Conservation (phyloP, 805 yeast genomes). For the Yamadazyma paraphyllophila region DNA sequence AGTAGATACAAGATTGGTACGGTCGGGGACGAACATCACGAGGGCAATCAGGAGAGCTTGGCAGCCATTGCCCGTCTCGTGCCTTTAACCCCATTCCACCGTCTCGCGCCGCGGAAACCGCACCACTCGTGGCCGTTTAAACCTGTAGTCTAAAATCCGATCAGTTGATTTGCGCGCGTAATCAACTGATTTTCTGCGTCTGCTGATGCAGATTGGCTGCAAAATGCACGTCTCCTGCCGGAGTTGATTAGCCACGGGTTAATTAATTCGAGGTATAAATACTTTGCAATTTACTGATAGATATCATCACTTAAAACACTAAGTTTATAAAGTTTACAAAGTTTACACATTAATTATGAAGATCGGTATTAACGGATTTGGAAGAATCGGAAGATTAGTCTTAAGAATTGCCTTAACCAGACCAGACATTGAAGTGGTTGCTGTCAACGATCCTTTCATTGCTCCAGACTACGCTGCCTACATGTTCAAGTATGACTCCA, state of each 20-base stretch:
- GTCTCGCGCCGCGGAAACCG: too few species aligned
- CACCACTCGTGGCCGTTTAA: too few species aligned
- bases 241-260: conserved; percentile 1
- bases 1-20: too few species aligned
- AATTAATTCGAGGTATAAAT: too few species aligned
- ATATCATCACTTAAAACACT: neutral
- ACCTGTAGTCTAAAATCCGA: too few species aligned
- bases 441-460: conserved; percentile 34
- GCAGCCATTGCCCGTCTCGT: too few species aligned
- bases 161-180: neutral
- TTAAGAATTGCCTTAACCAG: conserved; percentile 33
- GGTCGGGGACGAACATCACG: too few species aligned
- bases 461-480: conserved; percentile 35
- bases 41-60: too few species aligned
- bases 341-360: conserved; percentile 10
- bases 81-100: too few species aligned
- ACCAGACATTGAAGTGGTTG: conserved; percentile 31
- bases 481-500: conserved; percentile 38
- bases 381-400: conserved; percentile 36
- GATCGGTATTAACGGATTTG: conserved; percentile 37
- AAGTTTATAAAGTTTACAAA: neutral
- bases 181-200: neutral
- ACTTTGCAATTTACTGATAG: neutral
- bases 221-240: conserved; percentile 1
- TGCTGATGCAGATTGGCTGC: conserved; percentile 3